Conservation (phyloP, 2,329 filamentous ascomycete species). For the Fusarium sp. region DNA sequence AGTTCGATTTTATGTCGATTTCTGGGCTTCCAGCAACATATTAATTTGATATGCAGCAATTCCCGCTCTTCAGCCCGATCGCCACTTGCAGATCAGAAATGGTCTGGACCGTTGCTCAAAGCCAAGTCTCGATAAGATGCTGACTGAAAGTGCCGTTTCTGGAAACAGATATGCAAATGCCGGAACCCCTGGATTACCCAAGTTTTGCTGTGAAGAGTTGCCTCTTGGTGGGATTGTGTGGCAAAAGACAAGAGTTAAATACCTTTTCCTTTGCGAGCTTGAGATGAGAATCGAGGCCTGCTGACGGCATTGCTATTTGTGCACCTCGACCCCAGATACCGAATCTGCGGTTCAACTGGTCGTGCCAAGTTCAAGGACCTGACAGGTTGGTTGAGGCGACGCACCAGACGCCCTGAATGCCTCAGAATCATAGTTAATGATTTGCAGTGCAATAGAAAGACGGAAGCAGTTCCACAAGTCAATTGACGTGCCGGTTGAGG, state of each 20-base stretch:
- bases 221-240: neutral
- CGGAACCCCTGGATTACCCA: neutral
- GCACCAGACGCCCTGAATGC: constrained; percentile 41
- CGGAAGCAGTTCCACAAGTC: neutral
- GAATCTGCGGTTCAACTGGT: constrained; percentile 16
- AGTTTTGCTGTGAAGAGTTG: neutral
- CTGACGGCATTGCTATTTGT: constrained; percentile 1
- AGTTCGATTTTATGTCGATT: neutral
- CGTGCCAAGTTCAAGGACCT: constrained; percentile 31
- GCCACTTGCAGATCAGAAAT: neutral
- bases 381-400: constrained; percentile 33
- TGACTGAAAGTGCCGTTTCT: neutral
- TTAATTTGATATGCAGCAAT: neutral
- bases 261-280: constrained; percentile 41
- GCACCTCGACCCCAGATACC: constrained; percentile 32
- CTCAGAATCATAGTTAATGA: constrained; percentile 39
- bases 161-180: neutral
- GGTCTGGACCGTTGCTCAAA: neutral
- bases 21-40: neutral
- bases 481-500: constrained; percentile 21
- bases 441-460: neutral
- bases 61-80: neutral
- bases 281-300: constrained; percentile 45
- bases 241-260: neutral
- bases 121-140: neutral